A percentile compares a stretch with the other conserved stretches of the same genome.
phyloP scores from a whole-genome alignment of 2,329 filamentous ascomycete species.

The Didymella glomerata region DNA sequence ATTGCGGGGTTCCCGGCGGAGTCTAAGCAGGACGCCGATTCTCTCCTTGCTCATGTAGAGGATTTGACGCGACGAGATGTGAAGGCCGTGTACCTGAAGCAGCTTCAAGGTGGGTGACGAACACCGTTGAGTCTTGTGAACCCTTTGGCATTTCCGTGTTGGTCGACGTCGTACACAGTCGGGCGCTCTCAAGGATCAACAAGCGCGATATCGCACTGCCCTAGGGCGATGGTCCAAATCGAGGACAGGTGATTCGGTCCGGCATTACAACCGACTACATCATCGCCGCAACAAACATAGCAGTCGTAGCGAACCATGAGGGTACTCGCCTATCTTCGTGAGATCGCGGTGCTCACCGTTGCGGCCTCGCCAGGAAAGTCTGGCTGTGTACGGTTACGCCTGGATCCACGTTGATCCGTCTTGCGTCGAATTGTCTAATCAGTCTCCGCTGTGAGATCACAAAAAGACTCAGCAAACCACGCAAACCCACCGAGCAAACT shows the following conservation, averaged over 20 bases:
- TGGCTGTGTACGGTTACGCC: constrained; percentile 10
- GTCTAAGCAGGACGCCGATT: constrained; percentile 65
- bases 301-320: constrained; percentile 28
- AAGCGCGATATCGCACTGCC: constrained; percentile 33
- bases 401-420: constrained; percentile 5
- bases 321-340: constrained; percentile 18
- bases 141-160: constrained; percentile 19
- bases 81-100: constrained; percentile 80
- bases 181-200: constrained; percentile 25
- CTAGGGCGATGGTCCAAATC: constrained; percentile 30
- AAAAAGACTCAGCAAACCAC: constrained; percentile 5
- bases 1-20: constrained; percentile 75
- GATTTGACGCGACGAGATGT: constrained; percentile 76
- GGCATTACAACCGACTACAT: constrained; percentile 28
- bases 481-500: constrained; percentile 29
- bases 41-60: constrained; percentile 71
- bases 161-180: constrained; percentile 19
- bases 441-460: constrained; percentile 26
- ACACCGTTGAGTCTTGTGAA: constrained; percentile 25
- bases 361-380: not conserved
- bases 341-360: constrained; percentile 5
- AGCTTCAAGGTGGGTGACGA: constrained; percentile 65
- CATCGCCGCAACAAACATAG: constrained; percentile 38
- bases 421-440: constrained; percentile 19
- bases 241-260: constrained; percentile 33